These are phyloP conservation scores for Entoloma clypeatum DNA, from an alignment of 1,284 basidiomycete species.

Conservation along the genomic window DNA sequence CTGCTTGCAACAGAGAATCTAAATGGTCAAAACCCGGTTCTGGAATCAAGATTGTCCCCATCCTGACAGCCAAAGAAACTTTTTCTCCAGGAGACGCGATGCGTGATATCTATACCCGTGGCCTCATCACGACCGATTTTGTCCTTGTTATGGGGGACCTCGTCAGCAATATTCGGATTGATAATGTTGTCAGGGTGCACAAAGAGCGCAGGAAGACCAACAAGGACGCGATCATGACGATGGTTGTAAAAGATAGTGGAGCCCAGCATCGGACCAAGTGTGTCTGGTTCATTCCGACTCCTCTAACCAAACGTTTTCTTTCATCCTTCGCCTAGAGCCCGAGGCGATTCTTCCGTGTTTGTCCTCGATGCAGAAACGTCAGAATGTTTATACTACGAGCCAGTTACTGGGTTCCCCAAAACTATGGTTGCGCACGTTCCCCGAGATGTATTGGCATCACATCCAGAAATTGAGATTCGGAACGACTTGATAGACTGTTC, in stretches of 20 bases:
- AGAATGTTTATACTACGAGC: conserved; percentile 78
- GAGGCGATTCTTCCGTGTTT: conserved; percentile 68
- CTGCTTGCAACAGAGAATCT: conserved; percentile 51
- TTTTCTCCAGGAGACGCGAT: conserved; percentile 94
- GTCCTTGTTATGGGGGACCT: conserved; percentile 93
- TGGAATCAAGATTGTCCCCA: conserved; percentile 83
- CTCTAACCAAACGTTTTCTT: conserved; percentile 9
- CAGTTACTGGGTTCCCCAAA: conserved; percentile 61
- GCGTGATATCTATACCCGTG: conserved; percentile 92
- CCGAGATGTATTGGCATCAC: conserved; percentile 62
- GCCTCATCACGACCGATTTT: conserved; percentile 91
- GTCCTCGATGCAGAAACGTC: conserved; percentile 72
- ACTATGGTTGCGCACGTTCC: conserved; percentile 60
- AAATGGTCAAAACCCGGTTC: conserved; percentile 76
- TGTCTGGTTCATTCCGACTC: conserved; percentile 21
- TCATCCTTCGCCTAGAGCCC: conserved; percentile 44
- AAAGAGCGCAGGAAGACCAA: conserved; percentile 84
- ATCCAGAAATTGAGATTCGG: conserved; percentile 77
- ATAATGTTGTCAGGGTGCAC: conserved; percentile 85
- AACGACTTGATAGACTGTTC: conserved; percentile 87
- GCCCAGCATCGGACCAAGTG: conserved; percentile 70
- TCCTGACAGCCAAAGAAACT: conserved; percentile 84
- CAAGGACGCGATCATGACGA: conserved; percentile 95
- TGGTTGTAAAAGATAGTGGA: conserved; percentile 83
- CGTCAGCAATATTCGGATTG: conserved; percentile 90